These are phyloP conservation scores for Chaetothyriales sp. DNA, from an alignment of 2,329 filamentous ascomycete species.

Conservation along the genomic window DNA sequence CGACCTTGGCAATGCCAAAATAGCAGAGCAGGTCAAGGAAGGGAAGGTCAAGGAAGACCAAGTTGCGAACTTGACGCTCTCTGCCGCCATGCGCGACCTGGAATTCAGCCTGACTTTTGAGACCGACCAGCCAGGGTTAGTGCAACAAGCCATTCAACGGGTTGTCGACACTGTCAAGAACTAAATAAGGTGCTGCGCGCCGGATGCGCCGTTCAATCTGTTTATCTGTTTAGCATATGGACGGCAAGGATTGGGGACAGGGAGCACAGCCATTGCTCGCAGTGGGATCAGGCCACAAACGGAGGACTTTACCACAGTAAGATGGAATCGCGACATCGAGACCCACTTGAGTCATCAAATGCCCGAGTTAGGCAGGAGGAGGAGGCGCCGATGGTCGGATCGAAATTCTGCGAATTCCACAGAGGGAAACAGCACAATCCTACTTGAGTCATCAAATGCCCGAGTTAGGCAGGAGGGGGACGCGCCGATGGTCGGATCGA, in stretches of 20 bases:
- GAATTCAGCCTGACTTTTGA: background rate
- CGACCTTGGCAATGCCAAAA: background rate
- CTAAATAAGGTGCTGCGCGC: background rate
- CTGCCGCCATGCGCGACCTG: background rate
- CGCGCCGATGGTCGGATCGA: too few species aligned
- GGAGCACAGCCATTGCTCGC: too few species aligned
- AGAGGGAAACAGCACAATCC: too few species aligned
- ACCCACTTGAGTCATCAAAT: too few species aligned
- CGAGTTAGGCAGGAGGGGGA: too few species aligned
- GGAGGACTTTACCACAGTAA: too few species aligned
- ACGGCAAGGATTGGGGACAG: background rate
- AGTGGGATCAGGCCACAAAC: too few species aligned
- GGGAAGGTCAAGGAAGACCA: background rate
- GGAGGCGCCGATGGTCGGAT: too few species aligned
- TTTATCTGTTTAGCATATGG: background rate
- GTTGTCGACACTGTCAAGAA: background rate
- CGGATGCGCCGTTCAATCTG: too few species aligned
- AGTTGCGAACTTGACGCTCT: background rate
- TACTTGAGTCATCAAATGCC: too few species aligned
- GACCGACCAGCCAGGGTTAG: background rate
- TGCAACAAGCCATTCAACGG: background rate
- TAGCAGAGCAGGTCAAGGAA: conserved; percentile 4
- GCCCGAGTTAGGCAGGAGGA: too few species aligned
- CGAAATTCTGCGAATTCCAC: too few species aligned
- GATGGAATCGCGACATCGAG: background rate